Evolutionary conservation across 345 rosid genomes (phyloP).

Genomic region (Aurinia saxatilis): DNA sequence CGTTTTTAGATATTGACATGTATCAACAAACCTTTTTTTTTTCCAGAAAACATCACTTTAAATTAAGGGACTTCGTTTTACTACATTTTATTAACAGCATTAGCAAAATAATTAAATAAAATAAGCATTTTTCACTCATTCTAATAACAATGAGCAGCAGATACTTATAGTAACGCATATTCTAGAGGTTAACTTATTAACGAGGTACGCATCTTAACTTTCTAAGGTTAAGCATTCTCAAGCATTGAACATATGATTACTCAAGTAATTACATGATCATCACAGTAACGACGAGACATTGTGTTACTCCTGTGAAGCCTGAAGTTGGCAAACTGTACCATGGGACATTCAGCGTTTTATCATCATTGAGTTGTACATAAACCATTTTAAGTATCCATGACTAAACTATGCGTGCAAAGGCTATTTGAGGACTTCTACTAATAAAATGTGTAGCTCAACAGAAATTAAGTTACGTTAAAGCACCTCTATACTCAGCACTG

Average conservation of each 20-base stretch:
- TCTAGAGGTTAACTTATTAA: not conserved
- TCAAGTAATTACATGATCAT: not conserved
- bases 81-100: not conserved
- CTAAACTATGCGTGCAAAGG: slow-evolving; percentile 1
- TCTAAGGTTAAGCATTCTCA: slow-evolving; percentile 8
- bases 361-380: not conserved
- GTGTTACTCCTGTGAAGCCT: not conserved
- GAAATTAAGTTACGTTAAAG: not conserved
- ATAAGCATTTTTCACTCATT: not conserved
- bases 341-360: not conserved
- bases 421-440: not conserved
- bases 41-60: not conserved
- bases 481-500: slow-evolving; percentile 90
- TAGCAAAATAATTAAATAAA: not conserved
- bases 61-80: not conserved
- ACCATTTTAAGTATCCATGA: not conserved
- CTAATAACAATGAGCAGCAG: too few relatives aligned
- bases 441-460: not conserved
- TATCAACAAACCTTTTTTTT: slow-evolving; percentile 5
- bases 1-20: not conserved
- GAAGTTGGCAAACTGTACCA: not conserved
- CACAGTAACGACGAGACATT: not conserved
- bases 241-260: not conserved
- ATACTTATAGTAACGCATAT: not conserved
- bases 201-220: not conserved